phyloP scores from a whole-genome alignment of 371 early-diverging fungal species.

The Apophysomyces elegans region DNA sequence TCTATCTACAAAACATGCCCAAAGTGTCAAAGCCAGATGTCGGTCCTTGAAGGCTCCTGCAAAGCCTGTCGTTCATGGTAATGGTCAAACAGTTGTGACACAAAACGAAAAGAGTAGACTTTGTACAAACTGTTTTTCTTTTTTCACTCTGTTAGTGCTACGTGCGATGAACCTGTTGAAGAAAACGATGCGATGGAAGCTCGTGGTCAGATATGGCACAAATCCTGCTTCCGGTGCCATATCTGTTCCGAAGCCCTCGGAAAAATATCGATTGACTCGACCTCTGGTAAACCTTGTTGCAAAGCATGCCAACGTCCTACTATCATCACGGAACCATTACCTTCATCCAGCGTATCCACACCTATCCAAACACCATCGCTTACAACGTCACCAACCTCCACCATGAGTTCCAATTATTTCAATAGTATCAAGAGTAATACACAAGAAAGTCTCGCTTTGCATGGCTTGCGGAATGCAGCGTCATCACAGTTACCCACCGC shows the following conservation, averaged over 20 bases:
- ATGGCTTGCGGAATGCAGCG: neutral
- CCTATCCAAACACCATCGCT: neutral
- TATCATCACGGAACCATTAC: neutral
- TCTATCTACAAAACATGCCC: conserved; percentile 16
- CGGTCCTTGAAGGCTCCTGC: neutral
- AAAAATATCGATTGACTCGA: conserved; percentile 61
- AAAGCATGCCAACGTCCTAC: conserved; percentile 50
- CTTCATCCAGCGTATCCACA: conserved; percentile 1
- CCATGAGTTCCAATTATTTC: neutral
- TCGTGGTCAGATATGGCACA: conserved; percentile 54
- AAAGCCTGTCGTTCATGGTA: conserved; percentile 4
- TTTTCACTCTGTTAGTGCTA: conserved; percentile 28
- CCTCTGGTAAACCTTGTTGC: conserved; percentile 64
- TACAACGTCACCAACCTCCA: neutral
- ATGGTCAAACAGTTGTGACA: neutral
- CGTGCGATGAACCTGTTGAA: conserved; percentile 45
- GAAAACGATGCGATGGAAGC: conserved; percentile 31
- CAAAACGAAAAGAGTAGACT: neutral
- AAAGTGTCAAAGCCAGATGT: conserved; percentile 21
- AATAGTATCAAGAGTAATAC: conserved; percentile 2
- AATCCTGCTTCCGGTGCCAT: conserved; percentile 55
- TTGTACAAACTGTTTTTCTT: neutral
- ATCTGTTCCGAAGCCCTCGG: conserved; percentile 31
- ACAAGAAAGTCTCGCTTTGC: conserved; percentile 19
- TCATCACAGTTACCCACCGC: neutral